Base-by-base conservation (phyloP, 2,329 filamentous ascomycete species). In the Penicillium palitans region DNA sequence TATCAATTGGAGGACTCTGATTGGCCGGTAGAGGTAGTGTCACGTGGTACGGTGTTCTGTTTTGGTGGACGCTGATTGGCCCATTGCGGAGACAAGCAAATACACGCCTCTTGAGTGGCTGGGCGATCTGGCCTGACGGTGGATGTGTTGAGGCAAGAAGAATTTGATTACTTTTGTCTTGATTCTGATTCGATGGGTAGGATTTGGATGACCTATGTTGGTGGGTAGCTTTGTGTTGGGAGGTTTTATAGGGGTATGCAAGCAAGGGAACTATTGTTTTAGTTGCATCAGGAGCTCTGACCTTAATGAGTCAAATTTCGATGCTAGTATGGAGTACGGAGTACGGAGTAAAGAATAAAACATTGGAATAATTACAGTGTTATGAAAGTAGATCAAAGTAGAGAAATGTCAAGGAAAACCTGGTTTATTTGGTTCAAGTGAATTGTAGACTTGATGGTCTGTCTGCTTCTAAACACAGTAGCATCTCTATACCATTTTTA, bases 1-100 rank as follows among this genome's bases (percentile, higher is more conserved):
- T 71, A 68, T 41, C 61, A 72, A 72, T 68, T 27, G 4, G 44
- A 35, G n/a, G 1, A 0, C 27, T n/a, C n/a, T 71, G 61, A 66
- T 73, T 73, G 68, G 70, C 8, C 29, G n/a, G 0, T 1, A 21
- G 6, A 2, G 0, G 0, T 0, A 0, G 1, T 8, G 13, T 56
- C 59, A 61, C 53, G 58, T 65, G 61, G 40, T 12, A 12, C 4
- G 1, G 33, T 25, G 19, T 3, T 39, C 13, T 15, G 24, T 53
- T 55, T 53, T 2, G 17, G 8, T 27, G 15, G 29, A 12, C 24
- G 44, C 55, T 67, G 58, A 60, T 65, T 67, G 64, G 64, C 39
- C 7, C 6, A n/a, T 41, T 0, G 19, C 4, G 6, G 12, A 12
- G 17, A 25, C 8, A 6, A 13, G 24, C 39, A 56, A 56, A 56